A percentile compares a stretch with the other conserved stretches of the same genome.
phyloP scores from a whole-genome alignment of 1,139 yeast species.

The Blastobotrys serpentis region DNA sequence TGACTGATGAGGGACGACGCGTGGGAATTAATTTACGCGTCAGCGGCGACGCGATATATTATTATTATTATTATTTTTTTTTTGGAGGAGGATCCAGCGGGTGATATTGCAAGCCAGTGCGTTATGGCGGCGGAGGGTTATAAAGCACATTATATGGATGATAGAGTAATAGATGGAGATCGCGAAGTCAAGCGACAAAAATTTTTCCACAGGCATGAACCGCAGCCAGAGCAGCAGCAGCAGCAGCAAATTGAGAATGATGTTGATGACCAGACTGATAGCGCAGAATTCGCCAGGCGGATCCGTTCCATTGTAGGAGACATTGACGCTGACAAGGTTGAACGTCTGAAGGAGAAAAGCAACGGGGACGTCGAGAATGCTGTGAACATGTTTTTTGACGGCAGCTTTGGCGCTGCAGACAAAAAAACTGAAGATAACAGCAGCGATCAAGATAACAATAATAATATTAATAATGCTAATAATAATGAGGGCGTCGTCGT shows the following conservation, averaged over 20 bases:
- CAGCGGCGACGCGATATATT: too few species aligned
- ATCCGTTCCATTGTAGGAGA: constrained; percentile 11
- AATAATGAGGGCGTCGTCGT: constrained; percentile 13
- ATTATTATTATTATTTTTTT: too few species aligned
- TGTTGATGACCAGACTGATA: background rate
- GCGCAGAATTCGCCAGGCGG: constrained; percentile 6
- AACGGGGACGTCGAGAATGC: constrained; percentile 30
- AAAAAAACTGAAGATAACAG: too few species aligned
- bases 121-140: background rate
- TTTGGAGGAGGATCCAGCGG: too few species aligned
- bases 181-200: constrained; percentile 13
- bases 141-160: constrained; percentile 7
- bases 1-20: too few species aligned
- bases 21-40: too few species aligned
- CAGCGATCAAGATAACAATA: constrained; percentile 1
- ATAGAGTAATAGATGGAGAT: background rate
- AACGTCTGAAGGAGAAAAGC: constrained; percentile 21
- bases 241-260: background rate
- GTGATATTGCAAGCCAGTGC: background rate
- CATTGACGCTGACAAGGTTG: constrained; percentile 10
- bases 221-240: background rate
- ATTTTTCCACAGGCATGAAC: constrained; percentile 12
- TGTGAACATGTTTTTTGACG: constrained; percentile 30
- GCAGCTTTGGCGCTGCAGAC: background rate
- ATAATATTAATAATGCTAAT: constrained; percentile 10